phyloP scores from a whole-genome alignment of 768 basidiomycete genomes.

The Mycena indigotica region DNA sequence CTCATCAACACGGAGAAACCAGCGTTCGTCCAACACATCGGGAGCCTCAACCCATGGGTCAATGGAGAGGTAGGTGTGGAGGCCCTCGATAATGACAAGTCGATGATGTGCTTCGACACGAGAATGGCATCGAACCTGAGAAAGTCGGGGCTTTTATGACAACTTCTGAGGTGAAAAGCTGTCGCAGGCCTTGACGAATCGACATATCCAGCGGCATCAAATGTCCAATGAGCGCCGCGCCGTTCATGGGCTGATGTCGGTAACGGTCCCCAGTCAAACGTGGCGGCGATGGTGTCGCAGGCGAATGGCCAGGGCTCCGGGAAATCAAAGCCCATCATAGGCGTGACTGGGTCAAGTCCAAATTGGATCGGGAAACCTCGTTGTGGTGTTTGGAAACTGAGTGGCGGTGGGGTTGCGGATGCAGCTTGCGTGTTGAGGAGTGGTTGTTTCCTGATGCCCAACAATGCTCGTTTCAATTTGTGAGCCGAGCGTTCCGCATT shows the following conservation, averaged over 20 bases:
- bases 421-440: conserved; percentile 62
- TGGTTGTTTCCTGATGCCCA: conserved; percentile 62
- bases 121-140: conserved; percentile 58
- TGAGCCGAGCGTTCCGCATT: conserved; percentile 78
- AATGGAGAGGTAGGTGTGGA: conserved; percentile 78
- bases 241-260: conserved; percentile 64
- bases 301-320: conserved; percentile 33
- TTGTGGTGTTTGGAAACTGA: conserved; percentile 41
- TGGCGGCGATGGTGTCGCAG: conserved; percentile 33
- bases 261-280: conserved; percentile 66
- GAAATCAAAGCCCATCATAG: conserved; percentile 30
- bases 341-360: not conserved
- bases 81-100: conserved; percentile 84
- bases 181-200: conserved; percentile 56
- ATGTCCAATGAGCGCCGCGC: no score
- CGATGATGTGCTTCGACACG: conserved; percentile 68
- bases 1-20: conserved; percentile 66
- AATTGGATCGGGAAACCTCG: conserved; percentile 2
- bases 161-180: conserved; percentile 27
- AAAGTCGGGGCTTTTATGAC: conserved; percentile 82
- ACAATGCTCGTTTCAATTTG: conserved; percentile 67
- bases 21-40: conserved; percentile 70
- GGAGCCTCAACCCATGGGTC: conserved; percentile 74
- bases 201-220: conserved; percentile 72
- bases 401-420: conserved; percentile 36